Percentiles rank a stretch among this genome's conserved stretches.
phyloP scores from a whole-genome alignment of 208 protist genomes.

The Trichomonas gallinae region DNA sequence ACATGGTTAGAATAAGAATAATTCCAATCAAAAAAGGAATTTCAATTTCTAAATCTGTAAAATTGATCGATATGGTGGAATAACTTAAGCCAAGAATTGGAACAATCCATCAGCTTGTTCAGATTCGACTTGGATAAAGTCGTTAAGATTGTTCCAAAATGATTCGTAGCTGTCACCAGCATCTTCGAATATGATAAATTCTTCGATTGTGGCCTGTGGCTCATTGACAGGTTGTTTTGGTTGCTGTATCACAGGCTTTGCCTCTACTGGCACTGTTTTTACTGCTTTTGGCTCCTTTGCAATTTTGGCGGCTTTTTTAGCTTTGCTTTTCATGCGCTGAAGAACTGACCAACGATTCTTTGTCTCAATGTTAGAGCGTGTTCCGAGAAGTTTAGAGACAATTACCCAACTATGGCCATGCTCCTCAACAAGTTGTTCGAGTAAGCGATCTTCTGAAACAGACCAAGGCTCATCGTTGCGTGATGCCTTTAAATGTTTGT shows the following conservation, averaged over 20 bases:
- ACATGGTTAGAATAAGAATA: neutral
- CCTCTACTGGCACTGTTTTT: too few relatives aligned
- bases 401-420: too few relatives aligned
- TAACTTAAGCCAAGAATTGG: neutral
- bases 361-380: too few relatives aligned
- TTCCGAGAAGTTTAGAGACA: too few relatives aligned
- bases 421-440: neutral
- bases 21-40: neutral
- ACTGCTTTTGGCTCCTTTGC: too few relatives aligned
- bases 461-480: neutral
- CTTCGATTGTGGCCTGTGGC: neutral
- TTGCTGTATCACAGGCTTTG: too few relatives aligned
- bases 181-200: neutral
- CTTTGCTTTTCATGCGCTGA: too few relatives aligned
- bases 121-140: neutral
- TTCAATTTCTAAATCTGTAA: too few relatives aligned
- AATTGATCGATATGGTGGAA: neutral
- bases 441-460: neutral
- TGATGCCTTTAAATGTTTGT: neutral
- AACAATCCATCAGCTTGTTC: neutral
- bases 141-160: neutral
- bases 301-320: too few relatives aligned
- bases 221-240: neutral
- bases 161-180: neutral
- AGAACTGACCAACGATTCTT: too few relatives aligned